Evolutionary conservation across 2,329 filamentous ascomycete genomes (phyloP).

Genomic region (Penicillium sp.): DNA sequence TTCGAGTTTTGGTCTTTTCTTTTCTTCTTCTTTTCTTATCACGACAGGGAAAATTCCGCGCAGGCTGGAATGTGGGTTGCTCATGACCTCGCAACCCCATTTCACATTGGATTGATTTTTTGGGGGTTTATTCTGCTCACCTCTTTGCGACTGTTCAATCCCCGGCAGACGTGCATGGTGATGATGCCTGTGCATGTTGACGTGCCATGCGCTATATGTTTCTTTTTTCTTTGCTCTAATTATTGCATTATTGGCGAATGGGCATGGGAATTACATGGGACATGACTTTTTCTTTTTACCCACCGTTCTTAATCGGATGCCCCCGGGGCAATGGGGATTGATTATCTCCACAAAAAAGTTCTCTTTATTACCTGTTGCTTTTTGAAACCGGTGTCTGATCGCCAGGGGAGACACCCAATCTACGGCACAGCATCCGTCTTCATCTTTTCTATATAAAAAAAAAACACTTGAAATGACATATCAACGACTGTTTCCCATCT

Average conservation of each 20-base stretch:
- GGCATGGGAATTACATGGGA: slow-evolving; percentile 28
- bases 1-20: background rate
- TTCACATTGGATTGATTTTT: background rate
- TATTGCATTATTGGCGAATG: slow-evolving; percentile 31
- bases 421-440: background rate
- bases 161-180: slow-evolving; percentile 26
- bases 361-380: background rate
- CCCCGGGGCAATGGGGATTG: slow-evolving; percentile 6
- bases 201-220: slow-evolving; percentile 10
- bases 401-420: background rate
- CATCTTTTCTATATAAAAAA: background rate
- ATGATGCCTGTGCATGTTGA: slow-evolving; percentile 26
- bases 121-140: background rate
- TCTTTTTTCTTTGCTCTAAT: slow-evolving; percentile 20
- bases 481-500: background rate
- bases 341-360: slow-evolving; percentile 18
- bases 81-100: slow-evolving; percentile 1
- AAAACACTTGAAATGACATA: background rate
- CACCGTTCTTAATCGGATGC: slow-evolving; percentile 14
- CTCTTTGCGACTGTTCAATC: slow-evolving; percentile 17
- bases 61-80: background rate
- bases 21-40: background rate
- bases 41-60: background rate
- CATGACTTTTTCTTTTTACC: slow-evolving; percentile 10
- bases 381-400: background rate